Evolutionary conservation across 257 asterid species (phyloP).

Genomic region (Penstemon davidsonii): DNA sequence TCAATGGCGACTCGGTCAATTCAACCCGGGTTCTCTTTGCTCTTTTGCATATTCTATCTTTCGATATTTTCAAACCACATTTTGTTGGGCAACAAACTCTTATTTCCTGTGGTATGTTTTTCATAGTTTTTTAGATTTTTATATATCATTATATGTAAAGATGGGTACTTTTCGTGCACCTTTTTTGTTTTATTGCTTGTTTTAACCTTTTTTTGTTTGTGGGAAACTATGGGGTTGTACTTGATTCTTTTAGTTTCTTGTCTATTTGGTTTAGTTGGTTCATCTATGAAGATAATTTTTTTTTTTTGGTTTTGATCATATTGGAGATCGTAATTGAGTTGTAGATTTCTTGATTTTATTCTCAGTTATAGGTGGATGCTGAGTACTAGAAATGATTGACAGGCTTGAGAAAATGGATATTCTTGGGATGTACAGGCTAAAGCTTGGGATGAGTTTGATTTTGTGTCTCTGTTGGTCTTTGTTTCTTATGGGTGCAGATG

Average conservation of each 20-base stretch:
- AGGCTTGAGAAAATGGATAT: constrained; percentile 31
- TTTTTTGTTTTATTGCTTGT: constrained; percentile 11
- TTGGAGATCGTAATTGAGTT: background rate
- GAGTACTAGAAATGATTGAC: constrained; percentile 31
- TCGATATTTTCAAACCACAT: constrained; percentile 26
- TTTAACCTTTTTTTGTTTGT: background rate
- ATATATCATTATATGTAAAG: constrained; percentile 1
- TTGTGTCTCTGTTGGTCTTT: constrained; percentile 56
- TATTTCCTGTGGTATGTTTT: constrained; percentile 17
- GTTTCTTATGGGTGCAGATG: constrained; percentile 48
- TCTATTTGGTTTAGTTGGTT: constrained; percentile 20
- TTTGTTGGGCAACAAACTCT: constrained; percentile 15
- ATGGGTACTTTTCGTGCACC: background rate
- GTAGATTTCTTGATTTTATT: constrained; percentile 9
- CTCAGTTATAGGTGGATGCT: constrained; percentile 38
- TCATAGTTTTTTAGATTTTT: constrained; percentile 2
- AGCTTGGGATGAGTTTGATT: constrained; percentile 40
- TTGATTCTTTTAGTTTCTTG: constrained; percentile 21
- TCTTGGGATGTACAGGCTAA: constrained; percentile 32
- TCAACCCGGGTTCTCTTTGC: constrained; percentile 21
- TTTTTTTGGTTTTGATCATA: background rate
- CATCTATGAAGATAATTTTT: background rate
- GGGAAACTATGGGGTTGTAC: constrained; percentile 17
- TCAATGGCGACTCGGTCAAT: constrained; percentile 50
- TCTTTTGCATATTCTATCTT: constrained; percentile 10